These are phyloP conservation scores for Hanseniaspora meyeri DNA, from an alignment of 805 yeast species.

Conservation along the genomic window DNA sequence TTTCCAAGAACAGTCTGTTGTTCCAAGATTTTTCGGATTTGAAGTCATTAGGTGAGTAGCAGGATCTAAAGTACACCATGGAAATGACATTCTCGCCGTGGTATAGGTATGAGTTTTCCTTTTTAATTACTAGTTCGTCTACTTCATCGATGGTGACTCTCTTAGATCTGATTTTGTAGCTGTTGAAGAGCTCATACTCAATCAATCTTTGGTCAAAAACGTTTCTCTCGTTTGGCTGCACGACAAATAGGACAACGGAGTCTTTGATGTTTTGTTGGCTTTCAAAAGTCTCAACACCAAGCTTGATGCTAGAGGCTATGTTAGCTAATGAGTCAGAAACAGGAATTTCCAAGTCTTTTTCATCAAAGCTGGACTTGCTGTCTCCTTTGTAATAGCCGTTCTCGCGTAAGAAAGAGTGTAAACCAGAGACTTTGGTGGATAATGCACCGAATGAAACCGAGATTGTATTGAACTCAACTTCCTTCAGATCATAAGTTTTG, in stretches of 20 bases:
- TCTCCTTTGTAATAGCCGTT: slow-evolving; percentile 40
- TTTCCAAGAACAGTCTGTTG: slow-evolving; percentile 60
- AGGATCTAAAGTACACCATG: slow-evolving; percentile 81
- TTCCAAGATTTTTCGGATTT: slow-evolving; percentile 58
- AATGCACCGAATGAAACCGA: slow-evolving; percentile 92
- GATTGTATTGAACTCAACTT: slow-evolving; percentile 91
- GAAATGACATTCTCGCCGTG: slow-evolving; percentile 48
- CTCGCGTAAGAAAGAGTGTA: slow-evolving; percentile 56
- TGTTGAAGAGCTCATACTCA: slow-evolving; percentile 53
- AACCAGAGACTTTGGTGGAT: slow-evolving; percentile 61
- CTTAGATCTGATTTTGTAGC: slow-evolving; percentile 45
- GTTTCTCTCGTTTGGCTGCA: slow-evolving; percentile 78
- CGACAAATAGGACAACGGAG: slow-evolving; percentile 59
- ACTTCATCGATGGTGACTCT: slow-evolving; percentile 60
- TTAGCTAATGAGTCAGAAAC: slow-evolving; percentile 50
- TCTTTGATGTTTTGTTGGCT: slow-evolving; percentile 22
- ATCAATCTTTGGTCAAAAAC: slow-evolving; percentile 81
- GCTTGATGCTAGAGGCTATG: slow-evolving; percentile 57
- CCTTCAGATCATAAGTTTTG: slow-evolving; percentile 48
- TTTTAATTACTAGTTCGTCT: slow-evolving; percentile 32
- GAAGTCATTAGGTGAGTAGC: slow-evolving; percentile 78
- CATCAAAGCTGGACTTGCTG: slow-evolving; percentile 19
- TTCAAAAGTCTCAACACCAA: slow-evolving; percentile 48
- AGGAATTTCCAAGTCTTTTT: slow-evolving; percentile 41
- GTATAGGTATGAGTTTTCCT: slow-evolving; percentile 37